Conservation (phyloP, 2,329 filamentous ascomycete genomes). For the Neurospora sp. region DNA sequence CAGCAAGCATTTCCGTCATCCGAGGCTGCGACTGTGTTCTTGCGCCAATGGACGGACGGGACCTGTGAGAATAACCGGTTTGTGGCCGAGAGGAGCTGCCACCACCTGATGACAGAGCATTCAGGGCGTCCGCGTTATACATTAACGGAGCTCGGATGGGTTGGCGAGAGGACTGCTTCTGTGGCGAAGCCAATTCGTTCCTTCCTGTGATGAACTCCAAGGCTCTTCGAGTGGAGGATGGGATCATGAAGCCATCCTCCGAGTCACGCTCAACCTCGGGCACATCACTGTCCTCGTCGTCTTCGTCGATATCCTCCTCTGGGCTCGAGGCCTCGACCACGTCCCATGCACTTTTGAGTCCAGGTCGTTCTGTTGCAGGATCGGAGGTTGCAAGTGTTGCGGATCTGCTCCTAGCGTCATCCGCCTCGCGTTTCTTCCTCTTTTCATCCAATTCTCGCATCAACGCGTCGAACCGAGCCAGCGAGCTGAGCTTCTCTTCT, state of each 20-base stretch:
- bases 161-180: slow-evolving; percentile 21
- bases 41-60: neutral
- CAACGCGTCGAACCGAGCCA: slow-evolving; percentile 55
- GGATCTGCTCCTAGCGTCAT: slow-evolving; percentile 17
- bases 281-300: slow-evolving; percentile 27
- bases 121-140: slow-evolving; percentile 25
- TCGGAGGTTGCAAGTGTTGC: slow-evolving; percentile 6
- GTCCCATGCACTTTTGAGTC: slow-evolving; percentile 41
- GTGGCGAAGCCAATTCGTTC: slow-evolving; percentile 21
- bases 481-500: slow-evolving; percentile 53
- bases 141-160: slow-evolving; percentile 20
- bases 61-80: slow-evolving; percentile 34
- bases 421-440: slow-evolving; percentile 30
- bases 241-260: slow-evolving; percentile 16
- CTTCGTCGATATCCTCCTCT: slow-evolving; percentile 29
- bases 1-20: slow-evolving; percentile 23
- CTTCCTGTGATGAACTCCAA: slow-evolving; percentile 40
- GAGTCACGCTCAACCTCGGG: slow-evolving; percentile 18
- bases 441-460: slow-evolving; percentile 52
- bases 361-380: slow-evolving; percentile 21
- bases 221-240: slow-evolving; percentile 32
- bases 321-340: slow-evolving; percentile 37
- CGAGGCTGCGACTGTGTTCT: slow-evolving; percentile 3
- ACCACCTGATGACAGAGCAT: slow-evolving; percentile 15
- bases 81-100: slow-evolving; percentile 32